phyloP scores from a whole-genome alignment of 768 basidiomycete genomes.

The Leccinum ochraceum region DNA sequence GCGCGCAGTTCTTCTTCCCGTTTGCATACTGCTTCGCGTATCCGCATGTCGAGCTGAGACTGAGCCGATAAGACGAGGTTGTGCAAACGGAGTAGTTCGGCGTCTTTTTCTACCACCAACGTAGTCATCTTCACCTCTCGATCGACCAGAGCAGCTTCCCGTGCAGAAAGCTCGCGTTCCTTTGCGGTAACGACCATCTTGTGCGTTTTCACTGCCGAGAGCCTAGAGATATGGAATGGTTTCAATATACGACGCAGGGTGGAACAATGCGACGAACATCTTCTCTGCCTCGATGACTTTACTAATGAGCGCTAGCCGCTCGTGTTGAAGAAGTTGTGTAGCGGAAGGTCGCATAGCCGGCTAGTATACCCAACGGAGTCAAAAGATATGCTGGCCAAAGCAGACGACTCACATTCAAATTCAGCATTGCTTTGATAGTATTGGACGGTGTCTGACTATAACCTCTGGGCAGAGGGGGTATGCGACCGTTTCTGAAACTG shows the following conservation, averaged over 20 bases:
- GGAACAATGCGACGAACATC: constrained; percentile 47
- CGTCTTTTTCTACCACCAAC: constrained; percentile 56
- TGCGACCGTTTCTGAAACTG: constrained; percentile 70
- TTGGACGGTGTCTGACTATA: constrained; percentile 72
- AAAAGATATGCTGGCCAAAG: not conserved
- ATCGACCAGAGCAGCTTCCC: constrained; percentile 56
- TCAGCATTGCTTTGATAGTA: constrained; percentile 88
- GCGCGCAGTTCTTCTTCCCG: constrained; percentile 71
- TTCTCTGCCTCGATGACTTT: constrained; percentile 79
- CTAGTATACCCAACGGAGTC: constrained; percentile 36
- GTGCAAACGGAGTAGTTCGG: constrained; percentile 55
- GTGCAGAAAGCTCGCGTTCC: constrained; percentile 63
- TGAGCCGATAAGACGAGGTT: constrained; percentile 42
- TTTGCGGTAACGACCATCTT: constrained; percentile 53
- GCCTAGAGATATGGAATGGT: constrained; percentile 39
- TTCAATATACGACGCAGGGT: not conserved
- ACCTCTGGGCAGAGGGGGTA: constrained; percentile 83
- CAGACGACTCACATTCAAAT: constrained; percentile 63
- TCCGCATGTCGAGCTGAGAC: constrained; percentile 44
- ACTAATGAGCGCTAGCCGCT: constrained; percentile 67
- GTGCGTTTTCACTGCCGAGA: constrained; percentile 64
- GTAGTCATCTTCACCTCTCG: constrained; percentile 53
- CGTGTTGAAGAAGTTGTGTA: constrained; percentile 76
- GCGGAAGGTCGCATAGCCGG: constrained; percentile 88
- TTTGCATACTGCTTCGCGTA: constrained; percentile 57